Base-by-base conservation (phyloP, 495 filamentous ascomycete genomes). In the Penicillium antarcticum region DNA sequence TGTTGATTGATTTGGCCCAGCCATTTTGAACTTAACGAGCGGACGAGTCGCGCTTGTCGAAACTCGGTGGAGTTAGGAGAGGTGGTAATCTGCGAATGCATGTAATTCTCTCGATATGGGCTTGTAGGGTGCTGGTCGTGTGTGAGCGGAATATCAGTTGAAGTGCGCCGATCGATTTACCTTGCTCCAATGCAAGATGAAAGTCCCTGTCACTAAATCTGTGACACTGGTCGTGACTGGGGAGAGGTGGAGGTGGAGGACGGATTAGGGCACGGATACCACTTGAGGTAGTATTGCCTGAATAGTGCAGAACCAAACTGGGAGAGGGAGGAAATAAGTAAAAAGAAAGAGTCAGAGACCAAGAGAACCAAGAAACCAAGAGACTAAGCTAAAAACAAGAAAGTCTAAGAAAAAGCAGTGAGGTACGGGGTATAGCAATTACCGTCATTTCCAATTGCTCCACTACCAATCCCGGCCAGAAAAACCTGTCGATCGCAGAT, bases 1-100 rank as follows among this genome's bases (percentile, higher is more conserved):
- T 48, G 60, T 58, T 49, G 46, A 38, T 53, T 65, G 32, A 48
- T 65, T 41, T 59, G 60, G 56, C 54, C 55, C 51, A 64, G 68
- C 68, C 72, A 77, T 75, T 71, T 72, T 52, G 51, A 51, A 49
- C 39, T 57, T 56, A 70, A 57, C 16, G 65, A 69, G 66, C 74
- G 72, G 54, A 69, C 53, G 41, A 67, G 60, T 62, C 68, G 66
- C 62, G 61, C 60, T 56, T 67, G 66, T 44, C 65, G 67, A 45
- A 66, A 63, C 45, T 61, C 52, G 60, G 58, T 51, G 45, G 67
- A 69, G 57, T 61, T 49, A 47, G 62, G 56, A 48, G 55, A 51
- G 48, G 55, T 55, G 43, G 45, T 45, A 45, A 53, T 60, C 57
- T 63, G 62, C 52, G 57, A 39, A 71, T 71, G 65, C 73, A 77